A percentile compares a stretch with the other conserved stretches of the same genome.
Conservation (phyloP, 495 filamentous ascomycete genomes). For the Talaromyces nanjingensis region DNA sequence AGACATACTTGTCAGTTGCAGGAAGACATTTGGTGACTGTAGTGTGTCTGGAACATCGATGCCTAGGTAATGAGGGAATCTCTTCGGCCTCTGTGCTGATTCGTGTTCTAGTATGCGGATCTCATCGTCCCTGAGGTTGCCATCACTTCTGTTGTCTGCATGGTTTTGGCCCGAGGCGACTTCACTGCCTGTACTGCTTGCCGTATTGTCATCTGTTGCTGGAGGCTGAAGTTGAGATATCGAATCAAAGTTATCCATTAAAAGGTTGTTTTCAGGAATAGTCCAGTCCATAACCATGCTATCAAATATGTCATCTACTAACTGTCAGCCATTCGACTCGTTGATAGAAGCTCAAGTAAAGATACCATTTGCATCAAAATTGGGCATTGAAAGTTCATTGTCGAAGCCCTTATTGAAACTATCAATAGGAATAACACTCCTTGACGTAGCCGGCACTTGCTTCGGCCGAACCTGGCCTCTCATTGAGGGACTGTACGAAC, state of each 20-base stretch:
- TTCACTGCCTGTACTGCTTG: neutral
- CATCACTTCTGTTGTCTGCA: neutral
- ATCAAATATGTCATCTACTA: constrained; percentile 1
- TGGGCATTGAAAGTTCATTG: neutral
- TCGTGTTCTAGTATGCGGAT: neutral
- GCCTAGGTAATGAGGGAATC: neutral
- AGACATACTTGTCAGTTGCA: neutral
- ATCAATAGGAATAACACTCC: neutral
- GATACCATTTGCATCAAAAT: neutral
- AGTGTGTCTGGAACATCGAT: neutral
- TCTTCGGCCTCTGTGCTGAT: neutral
- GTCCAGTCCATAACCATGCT: constrained; percentile 1
- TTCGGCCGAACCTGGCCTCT: constrained; percentile 4
- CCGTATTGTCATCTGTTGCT: neutral
- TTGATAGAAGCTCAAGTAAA: neutral
- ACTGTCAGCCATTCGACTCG: neutral
- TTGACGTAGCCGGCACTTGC: neutral
- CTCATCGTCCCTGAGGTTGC: neutral
- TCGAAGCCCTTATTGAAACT: neutral
- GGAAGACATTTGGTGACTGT: constrained; percentile 1
- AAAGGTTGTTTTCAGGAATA: neutral
- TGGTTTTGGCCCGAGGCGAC: neutral
- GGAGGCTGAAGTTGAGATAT: neutral
- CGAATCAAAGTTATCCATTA: neutral
- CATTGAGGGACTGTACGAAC: constrained; percentile 3